phyloP scores from a whole-genome alignment of 805 yeast genomes.

The Grigorovia humatica region DNA sequence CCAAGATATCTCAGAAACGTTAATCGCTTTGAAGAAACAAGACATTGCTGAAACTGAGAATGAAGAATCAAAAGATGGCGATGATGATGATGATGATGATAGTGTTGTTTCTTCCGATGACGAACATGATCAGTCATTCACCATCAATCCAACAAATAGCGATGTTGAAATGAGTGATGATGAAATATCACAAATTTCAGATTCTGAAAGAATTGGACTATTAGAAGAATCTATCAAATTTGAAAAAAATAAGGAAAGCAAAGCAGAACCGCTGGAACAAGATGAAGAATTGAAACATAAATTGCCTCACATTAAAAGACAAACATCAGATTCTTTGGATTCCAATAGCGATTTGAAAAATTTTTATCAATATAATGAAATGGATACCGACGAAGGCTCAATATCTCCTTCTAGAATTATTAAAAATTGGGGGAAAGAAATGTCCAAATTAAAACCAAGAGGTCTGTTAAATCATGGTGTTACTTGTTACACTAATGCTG shows the following conservation, averaged over 20 bases:
- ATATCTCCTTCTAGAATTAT: slow-evolving; percentile 45
- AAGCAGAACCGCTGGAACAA: slow-evolving; percentile 3
- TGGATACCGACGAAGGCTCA: slow-evolving; percentile 51
- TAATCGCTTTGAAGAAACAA: not conserved
- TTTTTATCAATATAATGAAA: slow-evolving; percentile 53
- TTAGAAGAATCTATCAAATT: slow-evolving; percentile 13
- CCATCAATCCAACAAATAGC: not conserved
- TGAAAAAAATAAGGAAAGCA: slow-evolving; percentile 12
- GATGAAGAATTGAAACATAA: slow-evolving; percentile 26
- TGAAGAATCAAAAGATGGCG: not conserved
- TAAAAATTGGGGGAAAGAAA: slow-evolving; percentile 61
- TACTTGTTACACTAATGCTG: slow-evolving; percentile 93
- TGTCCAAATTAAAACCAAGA: slow-evolving; percentile 35
- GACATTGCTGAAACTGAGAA: not conserved
- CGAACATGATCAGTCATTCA: not conserved
- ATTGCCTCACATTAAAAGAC: slow-evolving; percentile 8
- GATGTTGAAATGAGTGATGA: slow-evolving; percentile 7
- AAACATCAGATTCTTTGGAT: not conserved
- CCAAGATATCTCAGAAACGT: not conserved
- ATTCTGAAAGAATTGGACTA: slow-evolving; percentile 22
- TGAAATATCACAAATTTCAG: slow-evolving; percentile 24
- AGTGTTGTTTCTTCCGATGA: not conserved
- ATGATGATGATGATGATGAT: slow-evolving; percentile 1
- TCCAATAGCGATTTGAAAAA: slow-evolving; percentile 22
- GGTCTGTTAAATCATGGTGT: slow-evolving; percentile 90